Evolutionary conservation across 2,329 filamentous ascomycete genomes (phyloP).

Genomic region (Salinomyces thailandicus): DNA sequence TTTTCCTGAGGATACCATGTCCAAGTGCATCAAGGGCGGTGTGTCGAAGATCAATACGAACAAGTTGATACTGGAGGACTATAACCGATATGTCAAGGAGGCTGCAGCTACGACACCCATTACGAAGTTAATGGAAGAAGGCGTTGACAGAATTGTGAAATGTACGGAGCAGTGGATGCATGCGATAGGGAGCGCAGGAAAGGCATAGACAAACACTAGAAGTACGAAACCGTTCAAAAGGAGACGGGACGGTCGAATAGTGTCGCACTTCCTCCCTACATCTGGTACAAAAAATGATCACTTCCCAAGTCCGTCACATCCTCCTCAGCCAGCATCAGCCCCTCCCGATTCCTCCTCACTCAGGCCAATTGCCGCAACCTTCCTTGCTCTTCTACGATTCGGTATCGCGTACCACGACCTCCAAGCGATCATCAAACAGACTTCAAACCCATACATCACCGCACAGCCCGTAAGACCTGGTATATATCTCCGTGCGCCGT

Average conservation of each 20-base stretch:
- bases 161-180: constrained; percentile 15
- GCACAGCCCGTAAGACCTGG: constrained; percentile 31
- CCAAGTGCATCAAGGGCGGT: constrained; percentile 44
- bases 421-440: not conserved
- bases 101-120: constrained; percentile 11
- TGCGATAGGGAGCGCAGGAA: constrained; percentile 12
- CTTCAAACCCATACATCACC: constrained; percentile 7
- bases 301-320: no score
- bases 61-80: constrained; percentile 36
- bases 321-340: no score
- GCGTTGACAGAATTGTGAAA: constrained; percentile 12
- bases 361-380: no score
- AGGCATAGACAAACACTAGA: no score
- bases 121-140: constrained; percentile 17
- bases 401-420: no score
- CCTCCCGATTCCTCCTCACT: no score
- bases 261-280: no score
- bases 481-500: constrained; percentile 35
- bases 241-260: no score
- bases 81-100: constrained; percentile 8
- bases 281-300: no score
- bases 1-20: constrained; percentile 45
- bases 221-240: no score
- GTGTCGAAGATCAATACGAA: constrained; percentile 51
- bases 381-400: no score